Evolutionary conservation across 768 basidiomycete species (phyloP).

Genomic region (Neoboletus subvelutipes): DNA sequence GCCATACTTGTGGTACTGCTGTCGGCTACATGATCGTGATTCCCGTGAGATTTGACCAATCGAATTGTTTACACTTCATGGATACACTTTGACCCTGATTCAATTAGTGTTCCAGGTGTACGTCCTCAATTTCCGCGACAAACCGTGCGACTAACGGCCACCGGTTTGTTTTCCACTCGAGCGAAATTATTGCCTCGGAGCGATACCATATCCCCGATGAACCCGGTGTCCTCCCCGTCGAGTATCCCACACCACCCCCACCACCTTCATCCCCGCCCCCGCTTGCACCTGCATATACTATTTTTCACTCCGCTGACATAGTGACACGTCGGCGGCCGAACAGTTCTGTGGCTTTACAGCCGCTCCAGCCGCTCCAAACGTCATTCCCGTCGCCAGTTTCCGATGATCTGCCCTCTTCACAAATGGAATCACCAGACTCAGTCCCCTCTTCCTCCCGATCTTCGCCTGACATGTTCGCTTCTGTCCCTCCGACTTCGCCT

Average conservation of each 20-base stretch:
- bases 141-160: constrained; percentile 81
- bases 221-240: constrained; percentile 55
- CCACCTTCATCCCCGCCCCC: constrained; percentile 34
- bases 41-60: constrained; percentile 40
- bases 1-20: constrained; percentile 71
- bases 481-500: constrained; percentile 21
- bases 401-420: constrained; percentile 26
- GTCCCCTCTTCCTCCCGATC: constrained; percentile 22
- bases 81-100: constrained; percentile 14
- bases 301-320: constrained; percentile 22
- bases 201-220: constrained; percentile 64
- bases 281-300: constrained; percentile 30
- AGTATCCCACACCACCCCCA: constrained; percentile 33
- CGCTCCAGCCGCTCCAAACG: constrained; percentile 23
- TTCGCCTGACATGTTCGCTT: constrained; percentile 26
- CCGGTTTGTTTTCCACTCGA: constrained; percentile 83
- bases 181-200: constrained; percentile 60
- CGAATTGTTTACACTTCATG: constrained; percentile 3
- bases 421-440: constrained; percentile 23
- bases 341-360: constrained; percentile 15
- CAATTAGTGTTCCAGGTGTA: constrained; percentile 65
- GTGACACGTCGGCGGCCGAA: constrained; percentile 25
- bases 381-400: constrained; percentile 14
- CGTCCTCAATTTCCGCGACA: constrained; percentile 61
- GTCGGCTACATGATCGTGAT: constrained; percentile 83